Percentiles rank a stretch among this genome's conserved stretches.
These are phyloP conservation scores for Ophiostoma sp. DNA, from an alignment of 2,329 filamentous ascomycete species.

Conservation along the genomic window DNA sequence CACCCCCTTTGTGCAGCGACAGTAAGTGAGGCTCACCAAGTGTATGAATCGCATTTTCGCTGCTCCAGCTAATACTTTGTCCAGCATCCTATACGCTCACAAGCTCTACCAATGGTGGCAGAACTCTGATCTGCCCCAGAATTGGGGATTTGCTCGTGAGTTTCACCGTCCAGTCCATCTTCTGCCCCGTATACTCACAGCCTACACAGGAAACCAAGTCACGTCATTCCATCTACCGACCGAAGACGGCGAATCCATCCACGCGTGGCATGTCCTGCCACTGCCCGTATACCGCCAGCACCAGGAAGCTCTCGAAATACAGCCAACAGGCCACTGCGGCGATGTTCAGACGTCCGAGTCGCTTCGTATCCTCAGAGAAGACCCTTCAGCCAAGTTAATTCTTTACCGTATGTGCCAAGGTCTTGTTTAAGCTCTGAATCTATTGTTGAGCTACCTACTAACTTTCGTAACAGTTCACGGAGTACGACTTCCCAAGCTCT, in stretches of 20 bases:
- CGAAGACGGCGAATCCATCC: slow-evolving; percentile 73
- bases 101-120: slow-evolving; percentile 71
- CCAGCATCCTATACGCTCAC: slow-evolving; percentile 80
- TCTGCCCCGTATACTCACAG: slow-evolving; percentile 12
- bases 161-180: slow-evolving; percentile 22
- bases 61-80: background rate
- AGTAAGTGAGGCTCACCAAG: slow-evolving; percentile 57
- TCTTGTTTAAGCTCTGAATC: slow-evolving; percentile 3
- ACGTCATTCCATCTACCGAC: slow-evolving; percentile 79
- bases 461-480: slow-evolving; percentile 56
- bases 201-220: slow-evolving; percentile 71
- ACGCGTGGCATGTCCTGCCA: slow-evolving; percentile 89
- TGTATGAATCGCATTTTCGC: background rate
- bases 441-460: slow-evolving; percentile 6
- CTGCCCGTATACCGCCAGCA: slow-evolving; percentile 73
- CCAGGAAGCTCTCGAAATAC: slow-evolving; percentile 60
- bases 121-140: slow-evolving; percentile 73
- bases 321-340: slow-evolving; percentile 50
- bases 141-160: slow-evolving; percentile 82
- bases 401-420: slow-evolving; percentile 56
- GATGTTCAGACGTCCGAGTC: slow-evolving; percentile 59
- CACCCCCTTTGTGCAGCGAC: slow-evolving; percentile 72
- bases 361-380: slow-evolving; percentile 62
- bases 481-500: slow-evolving; percentile 44
- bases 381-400: slow-evolving; percentile 63